A percentile compares a stretch with the other conserved stretches of the same genome.
These are phyloP conservation scores for Zhuliangozyma parablackwelliae DNA, from an alignment of 1,139 yeast species.

Conservation along the genomic window DNA sequence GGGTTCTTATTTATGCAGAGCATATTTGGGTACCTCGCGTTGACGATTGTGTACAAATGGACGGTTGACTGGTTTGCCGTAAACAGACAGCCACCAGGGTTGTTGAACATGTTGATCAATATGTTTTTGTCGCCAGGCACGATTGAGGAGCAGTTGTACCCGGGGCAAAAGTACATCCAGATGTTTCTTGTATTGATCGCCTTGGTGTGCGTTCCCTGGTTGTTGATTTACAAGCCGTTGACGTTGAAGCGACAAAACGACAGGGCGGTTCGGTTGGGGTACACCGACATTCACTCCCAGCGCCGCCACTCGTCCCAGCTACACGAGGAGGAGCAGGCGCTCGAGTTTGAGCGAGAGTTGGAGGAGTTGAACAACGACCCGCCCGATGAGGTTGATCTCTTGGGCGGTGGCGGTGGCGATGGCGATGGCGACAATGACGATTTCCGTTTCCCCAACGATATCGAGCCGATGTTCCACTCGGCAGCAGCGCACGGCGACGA, in stretches of 20 bases:
- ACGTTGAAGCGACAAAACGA: slow-evolving; percentile 46
- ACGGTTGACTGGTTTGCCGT: slow-evolving; percentile 81
- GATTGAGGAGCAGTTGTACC: slow-evolving; percentile 76
- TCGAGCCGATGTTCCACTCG: slow-evolving; percentile 39
- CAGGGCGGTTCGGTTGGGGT: slow-evolving; percentile 30
- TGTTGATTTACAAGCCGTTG: slow-evolving; percentile 82
- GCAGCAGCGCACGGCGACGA: slow-evolving; percentile 32
- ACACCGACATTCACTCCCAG: slow-evolving; percentile 32
- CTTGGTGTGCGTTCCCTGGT: slow-evolving; percentile 90
- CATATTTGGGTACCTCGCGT: slow-evolving; percentile 84
- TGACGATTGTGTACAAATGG: slow-evolving; percentile 92
- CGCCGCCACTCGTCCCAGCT: slow-evolving; percentile 27
- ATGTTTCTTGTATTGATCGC: slow-evolving; percentile 71
- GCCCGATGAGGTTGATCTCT: slow-evolving; percentile 17
- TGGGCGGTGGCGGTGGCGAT: slow-evolving; percentile 18
- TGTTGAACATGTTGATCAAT: slow-evolving; percentile 88
- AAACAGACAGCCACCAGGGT: slow-evolving; percentile 81
- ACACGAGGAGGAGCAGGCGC: slow-evolving; percentile 32
- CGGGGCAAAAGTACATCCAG: slow-evolving; percentile 82
- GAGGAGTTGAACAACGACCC: slow-evolving; percentile 21
- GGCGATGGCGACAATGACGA: slow-evolving; percentile 22
- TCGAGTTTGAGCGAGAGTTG: slow-evolving; percentile 22
- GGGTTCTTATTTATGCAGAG: slow-evolving; percentile 93
- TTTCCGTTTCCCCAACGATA: slow-evolving; percentile 42
- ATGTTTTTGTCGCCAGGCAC: slow-evolving; percentile 95